Conservation (phyloP, 2,329 filamentous ascomycete genomes). For the Chalaropsis ovoidea region DNA sequence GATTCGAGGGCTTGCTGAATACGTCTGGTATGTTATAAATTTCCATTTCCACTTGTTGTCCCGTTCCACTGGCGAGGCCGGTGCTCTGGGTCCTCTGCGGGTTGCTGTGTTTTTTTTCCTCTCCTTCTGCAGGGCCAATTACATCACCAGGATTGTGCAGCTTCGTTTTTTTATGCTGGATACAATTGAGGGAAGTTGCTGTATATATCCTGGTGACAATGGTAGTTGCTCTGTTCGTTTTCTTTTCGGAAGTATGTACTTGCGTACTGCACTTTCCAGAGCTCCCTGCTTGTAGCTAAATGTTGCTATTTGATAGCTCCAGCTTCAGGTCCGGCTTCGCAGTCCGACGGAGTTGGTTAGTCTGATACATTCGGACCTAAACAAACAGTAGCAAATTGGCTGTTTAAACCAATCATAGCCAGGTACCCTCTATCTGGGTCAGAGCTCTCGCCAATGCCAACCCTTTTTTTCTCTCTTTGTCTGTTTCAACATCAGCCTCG, state of each 20-base stretch:
- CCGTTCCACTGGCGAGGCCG: neutral
- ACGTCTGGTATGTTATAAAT: too few species aligned
- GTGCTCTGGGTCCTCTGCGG: neutral
- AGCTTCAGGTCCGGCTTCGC: slow-evolving; percentile 24
- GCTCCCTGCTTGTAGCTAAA: neutral
- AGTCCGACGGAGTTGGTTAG: slow-evolving; percentile 22
- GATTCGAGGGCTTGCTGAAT: neutral
- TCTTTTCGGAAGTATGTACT: neutral
- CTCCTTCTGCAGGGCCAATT: neutral
- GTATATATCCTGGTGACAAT: neutral
- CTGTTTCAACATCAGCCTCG: slow-evolving; percentile 6
- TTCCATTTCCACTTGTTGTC: slow-evolving; percentile 9
- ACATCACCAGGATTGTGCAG: neutral
- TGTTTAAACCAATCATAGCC: neutral
- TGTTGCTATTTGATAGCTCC: neutral
- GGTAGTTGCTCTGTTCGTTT: neutral
- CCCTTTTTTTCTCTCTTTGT: neutral
- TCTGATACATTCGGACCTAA: slow-evolving; percentile 16
- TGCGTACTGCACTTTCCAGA: neutral
- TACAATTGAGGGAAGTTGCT: too few species aligned
- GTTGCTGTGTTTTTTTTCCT: neutral
- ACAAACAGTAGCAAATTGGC: slow-evolving; percentile 12
- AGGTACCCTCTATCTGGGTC: slow-evolving; percentile 10
- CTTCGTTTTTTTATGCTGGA: too few species aligned
- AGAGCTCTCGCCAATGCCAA: slow-evolving; percentile 14